phyloP scores from a whole-genome alignment of 1,284 basidiomycete species.

The Mycosarcoma maydis region DNA sequence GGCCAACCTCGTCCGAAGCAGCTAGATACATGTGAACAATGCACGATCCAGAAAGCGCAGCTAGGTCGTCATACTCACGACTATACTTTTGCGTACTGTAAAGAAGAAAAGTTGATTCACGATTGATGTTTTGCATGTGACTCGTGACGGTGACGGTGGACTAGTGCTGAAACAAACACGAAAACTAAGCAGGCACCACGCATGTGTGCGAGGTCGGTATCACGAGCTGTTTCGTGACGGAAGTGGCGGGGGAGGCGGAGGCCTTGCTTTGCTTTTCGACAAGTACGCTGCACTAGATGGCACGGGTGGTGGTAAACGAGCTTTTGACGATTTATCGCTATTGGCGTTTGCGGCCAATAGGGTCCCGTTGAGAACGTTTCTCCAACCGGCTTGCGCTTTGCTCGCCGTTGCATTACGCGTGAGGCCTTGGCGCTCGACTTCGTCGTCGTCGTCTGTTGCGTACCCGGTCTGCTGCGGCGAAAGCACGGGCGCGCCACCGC shows the following conservation, averaged over 20 bases:
- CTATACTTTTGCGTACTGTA: too few relatives aligned
- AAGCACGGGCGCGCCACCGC: conserved; percentile 19
- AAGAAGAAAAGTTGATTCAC: too few relatives aligned
- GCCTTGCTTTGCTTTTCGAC: conserved; percentile 25
- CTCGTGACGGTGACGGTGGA: too few relatives aligned
- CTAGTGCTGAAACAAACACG: too few relatives aligned
- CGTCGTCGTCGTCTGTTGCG: conserved; percentile 13
- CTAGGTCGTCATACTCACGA: too few relatives aligned
- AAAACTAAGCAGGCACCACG: too few relatives aligned
- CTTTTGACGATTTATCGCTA: background rate
- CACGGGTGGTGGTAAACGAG: conserved; percentile 32
- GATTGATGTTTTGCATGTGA: too few relatives aligned
- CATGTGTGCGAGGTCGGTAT: too few relatives aligned
- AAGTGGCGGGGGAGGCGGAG: conserved; percentile 33
- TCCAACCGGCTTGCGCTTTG: background rate
- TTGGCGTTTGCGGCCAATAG: background rate
- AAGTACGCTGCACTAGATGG: conserved; percentile 32
- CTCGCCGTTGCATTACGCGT: conserved; percentile 1
- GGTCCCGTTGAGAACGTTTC: conserved; percentile 1
- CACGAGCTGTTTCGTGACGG: conserved; percentile 26
- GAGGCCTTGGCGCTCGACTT: conserved; percentile 21
- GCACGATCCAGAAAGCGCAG: too few relatives aligned
- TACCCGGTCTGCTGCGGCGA: conserved; percentile 42
- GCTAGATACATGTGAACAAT: too few relatives aligned
- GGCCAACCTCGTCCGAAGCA: conserved; percentile 21